Base-by-base conservation (phyloP, 2,329 filamentous ascomycete species). In the Talaromyces sp. region DNA sequence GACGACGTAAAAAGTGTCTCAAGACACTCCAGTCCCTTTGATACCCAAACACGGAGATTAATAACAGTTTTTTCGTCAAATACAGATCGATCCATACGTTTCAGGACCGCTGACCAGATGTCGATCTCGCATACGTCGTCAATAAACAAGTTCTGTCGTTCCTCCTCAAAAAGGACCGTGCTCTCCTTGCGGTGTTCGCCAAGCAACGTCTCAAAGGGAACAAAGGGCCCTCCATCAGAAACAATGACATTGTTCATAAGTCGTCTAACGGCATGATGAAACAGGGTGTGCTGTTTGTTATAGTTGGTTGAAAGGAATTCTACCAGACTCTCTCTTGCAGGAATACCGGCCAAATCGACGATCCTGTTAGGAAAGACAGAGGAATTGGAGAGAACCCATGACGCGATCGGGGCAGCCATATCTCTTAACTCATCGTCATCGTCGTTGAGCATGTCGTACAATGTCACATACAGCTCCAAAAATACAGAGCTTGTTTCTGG, bases 101-200 rank as follows among this genome's bases (percentile, higher is more conserved):
- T 63, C 31, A 89, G 75, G 2, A 84, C 77, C 17, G 72, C 73
- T 0, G 81, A 76, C 91, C 92, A 97, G n/a, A 86, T 72, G 19
- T 81, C 76, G 3, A 86, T 81, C 72, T 97, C 93, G 54, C 86
- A 81, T 6, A 91, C 84, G 66, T 92, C 87, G 71, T 98, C 93
- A 55, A 93, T 80, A 73, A 91, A 98, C n/a, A 97, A 81, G 71
- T 99, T 99, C 71, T 96, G 92, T 72, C 96, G 93, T 75, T 99
- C 95, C 59, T 91, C 83, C 0, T 84, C 88, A 71, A 99, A 99
- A 0, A 99, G 83, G 64, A 73, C 71, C 0, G 72, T 75, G 49
- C 71, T 75, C 31, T 79, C 75, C 46, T 73, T 72, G 4, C 71
- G 67, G 11, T 73, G 70, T 10, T 56, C 56, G 4, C 72, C 68